phyloP scores from a whole-genome alignment of 768 basidiomycete species.

The Tricholoma sp. region DNA sequence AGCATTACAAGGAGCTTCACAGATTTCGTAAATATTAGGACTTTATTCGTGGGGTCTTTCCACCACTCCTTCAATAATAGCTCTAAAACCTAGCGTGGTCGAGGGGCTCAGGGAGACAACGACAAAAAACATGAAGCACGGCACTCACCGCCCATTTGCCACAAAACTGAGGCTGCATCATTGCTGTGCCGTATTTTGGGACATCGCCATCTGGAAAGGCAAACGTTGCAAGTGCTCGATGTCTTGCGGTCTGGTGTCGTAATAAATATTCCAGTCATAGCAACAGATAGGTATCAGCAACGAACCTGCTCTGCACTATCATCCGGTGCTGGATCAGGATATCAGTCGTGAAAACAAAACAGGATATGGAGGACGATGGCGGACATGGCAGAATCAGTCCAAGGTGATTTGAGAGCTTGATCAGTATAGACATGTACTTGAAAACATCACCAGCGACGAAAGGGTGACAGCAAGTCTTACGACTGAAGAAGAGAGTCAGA shows the following conservation, averaged over 20 bases:
- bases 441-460: constrained; percentile 63
- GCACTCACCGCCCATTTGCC: constrained; percentile 82
- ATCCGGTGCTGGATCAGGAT: constrained; percentile 44
- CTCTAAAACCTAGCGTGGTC: constrained; percentile 52
- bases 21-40: constrained; percentile 90
- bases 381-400: constrained; percentile 79
- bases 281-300: not conserved
- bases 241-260: constrained; percentile 28
- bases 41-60: constrained; percentile 69
- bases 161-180: constrained; percentile 62
- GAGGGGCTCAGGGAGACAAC: not conserved
- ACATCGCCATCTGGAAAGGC: constrained; percentile 55
- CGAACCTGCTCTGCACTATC: constrained; percentile 67
- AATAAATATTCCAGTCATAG: constrained; percentile 1
- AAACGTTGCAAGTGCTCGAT: constrained; percentile 54
- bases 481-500: constrained; percentile 24
- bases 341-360: constrained; percentile 1
- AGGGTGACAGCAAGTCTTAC: constrained; percentile 37
- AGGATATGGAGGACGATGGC: not conserved
- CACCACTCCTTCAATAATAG: constrained; percentile 62
- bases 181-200: constrained; percentile 58
- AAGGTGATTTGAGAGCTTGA: constrained; percentile 87
- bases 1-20: constrained; percentile 88
- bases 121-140: not conserved
- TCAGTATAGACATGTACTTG: constrained; percentile 74